Percentiles rank a stretch among this genome's conserved stretches.
Evolutionary conservation across 345 rosid genomes (phyloP).

Genomic region (Eucalyptus cloeziana): DNA sequence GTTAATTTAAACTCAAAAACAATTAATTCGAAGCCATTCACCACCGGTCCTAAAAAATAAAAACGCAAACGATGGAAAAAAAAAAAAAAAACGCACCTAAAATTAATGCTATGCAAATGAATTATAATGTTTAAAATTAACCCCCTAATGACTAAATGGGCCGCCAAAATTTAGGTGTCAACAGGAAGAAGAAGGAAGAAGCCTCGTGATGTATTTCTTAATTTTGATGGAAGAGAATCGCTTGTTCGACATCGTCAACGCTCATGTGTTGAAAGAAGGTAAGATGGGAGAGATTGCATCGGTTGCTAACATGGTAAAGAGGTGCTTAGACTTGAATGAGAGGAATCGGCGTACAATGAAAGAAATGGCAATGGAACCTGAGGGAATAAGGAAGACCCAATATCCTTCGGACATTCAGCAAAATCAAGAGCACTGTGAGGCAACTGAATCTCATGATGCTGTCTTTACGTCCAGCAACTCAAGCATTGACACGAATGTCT

Average conservation of each 20-base stretch:
- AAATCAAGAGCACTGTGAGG: neutral
- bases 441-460: neutral
- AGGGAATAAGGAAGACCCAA: neutral
- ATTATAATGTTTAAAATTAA: too few relatives aligned
- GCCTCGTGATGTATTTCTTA: too few relatives aligned
- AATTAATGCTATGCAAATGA: too few relatives aligned
- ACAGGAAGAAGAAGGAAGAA: neutral
- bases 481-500: neutral
- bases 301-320: neutral
- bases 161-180: too few relatives aligned
- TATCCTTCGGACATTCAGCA: neutral
- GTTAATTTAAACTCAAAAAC: too few relatives aligned
- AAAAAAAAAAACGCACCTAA: too few relatives aligned
- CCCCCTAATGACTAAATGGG: too few relatives aligned
- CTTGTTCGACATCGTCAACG: rapidly evolving
- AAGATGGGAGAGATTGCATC: neutral
- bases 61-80: too few relatives aligned
- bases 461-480: neutral
- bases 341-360: neutral
- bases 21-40: too few relatives aligned
- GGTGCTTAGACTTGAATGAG: neutral
- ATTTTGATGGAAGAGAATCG: neutral
- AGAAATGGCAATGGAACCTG: neutral
- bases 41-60: too few relatives aligned
- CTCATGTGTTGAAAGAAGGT: neutral